A percentile compares a stretch with the other conserved stretches of the same genome.
phyloP scores from a whole-genome alignment of 2,329 filamentous ascomycete genomes.

The Claviceps sp. region DNA sequence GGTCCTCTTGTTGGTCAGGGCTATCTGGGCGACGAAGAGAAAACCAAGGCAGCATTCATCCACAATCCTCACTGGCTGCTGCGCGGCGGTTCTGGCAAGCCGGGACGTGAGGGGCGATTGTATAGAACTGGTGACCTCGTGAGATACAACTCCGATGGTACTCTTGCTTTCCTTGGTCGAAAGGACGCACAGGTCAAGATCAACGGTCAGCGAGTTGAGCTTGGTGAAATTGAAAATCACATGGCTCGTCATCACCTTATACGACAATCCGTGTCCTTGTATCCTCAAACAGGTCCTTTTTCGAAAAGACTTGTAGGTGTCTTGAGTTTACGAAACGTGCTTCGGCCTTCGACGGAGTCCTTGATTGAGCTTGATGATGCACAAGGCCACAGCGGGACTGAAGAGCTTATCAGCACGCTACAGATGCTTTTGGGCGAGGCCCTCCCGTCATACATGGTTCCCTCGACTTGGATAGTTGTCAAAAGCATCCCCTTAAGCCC shows the following conservation, averaged over 20 bases:
- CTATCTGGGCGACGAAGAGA: slow-evolving; percentile 31
- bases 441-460: slow-evolving; percentile 4
- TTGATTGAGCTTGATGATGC: neutral
- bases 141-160: slow-evolving; percentile 14
- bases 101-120: slow-evolving; percentile 19
- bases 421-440: slow-evolving; percentile 4
- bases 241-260: neutral
- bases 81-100: neutral
- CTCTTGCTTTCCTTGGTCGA: slow-evolving; percentile 20
- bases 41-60: slow-evolving; percentile 32
- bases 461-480: neutral
- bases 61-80: slow-evolving; percentile 25
- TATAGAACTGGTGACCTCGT: slow-evolving; percentile 23
- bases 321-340: neutral
- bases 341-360: neutral
- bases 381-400: neutral
- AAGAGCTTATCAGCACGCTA: slow-evolving; percentile 4
- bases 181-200: slow-evolving; percentile 39
- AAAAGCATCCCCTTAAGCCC: slow-evolving; percentile 7
- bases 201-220: slow-evolving; percentile 35
- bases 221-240: slow-evolving; percentile 16
- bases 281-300: neutral
- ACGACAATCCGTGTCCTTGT: neutral
- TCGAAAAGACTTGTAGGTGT: neutral
- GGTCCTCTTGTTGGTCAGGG: slow-evolving; percentile 33